phyloP scores from a whole-genome alignment of 2,329 filamentous ascomycete species.

The Pyrenophora tritici-repentis region DNA sequence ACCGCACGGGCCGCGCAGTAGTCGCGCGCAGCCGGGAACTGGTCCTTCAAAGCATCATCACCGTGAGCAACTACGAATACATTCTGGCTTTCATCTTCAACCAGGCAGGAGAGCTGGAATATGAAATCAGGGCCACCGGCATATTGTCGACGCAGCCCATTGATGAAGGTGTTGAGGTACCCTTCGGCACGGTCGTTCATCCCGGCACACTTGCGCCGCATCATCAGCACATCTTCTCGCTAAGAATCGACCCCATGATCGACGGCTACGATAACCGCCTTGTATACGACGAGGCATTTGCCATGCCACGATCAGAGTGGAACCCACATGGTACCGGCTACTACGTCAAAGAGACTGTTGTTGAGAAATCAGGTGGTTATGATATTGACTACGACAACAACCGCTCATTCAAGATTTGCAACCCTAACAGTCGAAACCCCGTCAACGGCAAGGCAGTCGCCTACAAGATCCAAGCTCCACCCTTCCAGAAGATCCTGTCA shows the following conservation, averaged over 20 bases:
- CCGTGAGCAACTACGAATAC: constrained; percentile 74
- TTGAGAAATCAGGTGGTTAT: constrained; percentile 57
- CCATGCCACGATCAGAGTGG: constrained; percentile 61
- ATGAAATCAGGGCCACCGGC: constrained; percentile 71
- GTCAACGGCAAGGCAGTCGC: constrained; percentile 55
- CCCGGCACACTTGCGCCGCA: constrained; percentile 71
- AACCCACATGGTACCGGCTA: constrained; percentile 63
- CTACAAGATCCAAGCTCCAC: constrained; percentile 57
- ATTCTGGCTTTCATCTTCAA: constrained; percentile 74
- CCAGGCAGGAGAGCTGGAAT: constrained; percentile 68
- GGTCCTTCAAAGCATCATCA: constrained; percentile 72
- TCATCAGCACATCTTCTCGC: constrained; percentile 76
- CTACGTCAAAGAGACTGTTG: constrained; percentile 53
- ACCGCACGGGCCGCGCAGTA: constrained; percentile 67
- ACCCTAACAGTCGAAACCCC: constrained; percentile 51
- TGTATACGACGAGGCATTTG: constrained; percentile 59
- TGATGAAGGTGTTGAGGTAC: constrained; percentile 66
- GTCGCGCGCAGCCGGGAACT: constrained; percentile 68
- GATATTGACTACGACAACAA: constrained; percentile 54
- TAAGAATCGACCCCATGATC: constrained; percentile 56
- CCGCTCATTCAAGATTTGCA: constrained; percentile 57
- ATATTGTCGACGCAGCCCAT: constrained; percentile 71
- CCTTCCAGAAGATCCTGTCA: constrained; percentile 58
- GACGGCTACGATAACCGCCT: constrained; percentile 54
- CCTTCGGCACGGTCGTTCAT: constrained; percentile 71